Evolutionary conservation across 169 alveolate species (phyloP), one percentile per base, ranked within the genome.

Genomic region (Eimeria tenella): DNA sequence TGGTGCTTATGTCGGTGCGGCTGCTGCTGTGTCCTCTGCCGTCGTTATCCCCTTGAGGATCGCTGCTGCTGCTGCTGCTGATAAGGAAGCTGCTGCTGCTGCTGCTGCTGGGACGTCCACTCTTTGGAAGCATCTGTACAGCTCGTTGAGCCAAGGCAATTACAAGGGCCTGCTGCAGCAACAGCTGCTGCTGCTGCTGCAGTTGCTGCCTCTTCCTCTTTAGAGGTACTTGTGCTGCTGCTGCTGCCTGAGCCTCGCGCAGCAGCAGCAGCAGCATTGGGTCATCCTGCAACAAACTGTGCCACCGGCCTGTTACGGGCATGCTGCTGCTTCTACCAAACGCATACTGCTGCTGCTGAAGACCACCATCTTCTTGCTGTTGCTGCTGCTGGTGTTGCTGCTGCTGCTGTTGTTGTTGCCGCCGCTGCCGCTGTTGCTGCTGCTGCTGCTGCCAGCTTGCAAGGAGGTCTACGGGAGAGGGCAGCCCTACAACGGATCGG

Each of bases 141-240:
- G 75, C 75, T 65, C 75, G 75, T 31, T 65, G 75, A 21, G 75
- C 75, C 75, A 65, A 17, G 75, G 75, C 75, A n/a, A 31, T 65
- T 8, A 65, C 75, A 4, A 65, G 75, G 11, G 75, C 75, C 21
- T 65, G 75, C 8, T 65, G 75, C 75, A 65, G 75, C 42, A 31
- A 31, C 75, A 65, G 23, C 75, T 65, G 75, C 75, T 65, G 31
- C 75, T 65, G 75, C 42, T 65, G 75, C 23, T 65, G 75, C 23
- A 65, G 42, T 1, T n/a, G 21, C 75, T 17, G 17, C 21, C 42
- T 65, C 75, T 65, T 65, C 21, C 23, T 65, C 42, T 31, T 65
- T 31, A 11, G 21, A 65, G 75, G 23, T 17, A 2, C 75, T 19
- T 65, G 75, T 17, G 75, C 75, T 65, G 75, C 75, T 65, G 75